phyloP scores from a whole-genome alignment of 2,329 filamentous ascomycete genomes.

The Calonectria pauciramosa region DNA sequence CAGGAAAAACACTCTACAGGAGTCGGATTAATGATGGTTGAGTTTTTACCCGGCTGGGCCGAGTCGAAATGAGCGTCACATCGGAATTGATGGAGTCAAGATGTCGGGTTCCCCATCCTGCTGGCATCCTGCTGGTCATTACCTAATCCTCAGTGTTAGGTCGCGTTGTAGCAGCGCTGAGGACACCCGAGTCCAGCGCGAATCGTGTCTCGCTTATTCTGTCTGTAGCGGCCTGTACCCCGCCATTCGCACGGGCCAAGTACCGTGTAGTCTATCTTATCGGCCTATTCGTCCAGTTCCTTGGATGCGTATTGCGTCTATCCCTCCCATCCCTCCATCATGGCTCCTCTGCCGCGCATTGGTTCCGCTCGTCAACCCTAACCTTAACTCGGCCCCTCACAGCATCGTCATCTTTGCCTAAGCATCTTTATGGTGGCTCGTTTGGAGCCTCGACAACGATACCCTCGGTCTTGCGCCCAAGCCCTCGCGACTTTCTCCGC shows the following conservation, averaged over 20 bases:
- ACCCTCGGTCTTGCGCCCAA: not conserved
- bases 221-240: slow-evolving; percentile 2
- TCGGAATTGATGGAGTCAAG: not conserved
- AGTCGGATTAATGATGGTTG: not conserved
- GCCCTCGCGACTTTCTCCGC: slow-evolving; percentile 3
- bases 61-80: slow-evolving; percentile 3
- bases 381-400: slow-evolving; percentile 11
- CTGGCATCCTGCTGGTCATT: not conserved
- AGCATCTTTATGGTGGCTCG: slow-evolving; percentile 1
- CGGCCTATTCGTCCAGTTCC: not conserved
- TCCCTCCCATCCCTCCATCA: slow-evolving; percentile 18
- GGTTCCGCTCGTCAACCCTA: slow-evolving; percentile 5
- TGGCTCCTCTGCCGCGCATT: slow-evolving; percentile 16
- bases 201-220: slow-evolving; percentile 19
- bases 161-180: not conserved
- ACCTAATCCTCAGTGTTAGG: not conserved
- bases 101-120: not conserved
- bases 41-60: slow-evolving; percentile 11
- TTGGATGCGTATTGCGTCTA: not conserved
- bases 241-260: slow-evolving; percentile 9
- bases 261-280: slow-evolving; percentile 8
- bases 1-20: not conserved
- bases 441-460: not conserved
- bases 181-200: not conserved
- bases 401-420: not conserved